Evolutionary conservation across 306 rosid genomes (phyloP).

Genomic region (Cicer bijugum): DNA sequence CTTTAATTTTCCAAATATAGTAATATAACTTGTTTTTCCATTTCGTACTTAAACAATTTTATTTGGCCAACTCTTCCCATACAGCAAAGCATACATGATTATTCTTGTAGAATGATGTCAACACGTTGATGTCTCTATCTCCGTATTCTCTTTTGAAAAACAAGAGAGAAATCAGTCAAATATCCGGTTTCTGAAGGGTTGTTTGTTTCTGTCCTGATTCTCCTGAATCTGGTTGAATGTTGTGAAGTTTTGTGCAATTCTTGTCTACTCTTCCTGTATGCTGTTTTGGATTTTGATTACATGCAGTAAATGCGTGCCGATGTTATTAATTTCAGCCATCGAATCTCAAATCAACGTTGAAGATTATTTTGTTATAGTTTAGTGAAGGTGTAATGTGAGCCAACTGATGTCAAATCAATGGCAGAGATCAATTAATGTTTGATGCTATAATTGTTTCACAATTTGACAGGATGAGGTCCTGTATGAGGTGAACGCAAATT

Average conservation of each 20-base stretch:
- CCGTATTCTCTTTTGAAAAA: slow-evolving; percentile 23
- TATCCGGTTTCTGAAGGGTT: slow-evolving; percentile 17
- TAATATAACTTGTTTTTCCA: neutral
- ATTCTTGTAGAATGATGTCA: slow-evolving; percentile 17
- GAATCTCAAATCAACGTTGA: no score
- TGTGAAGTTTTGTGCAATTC: slow-evolving; percentile 11
- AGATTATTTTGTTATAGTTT: no score
- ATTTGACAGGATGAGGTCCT: slow-evolving; percentile 76
- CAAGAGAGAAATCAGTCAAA: slow-evolving; percentile 19
- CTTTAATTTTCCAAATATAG: slow-evolving; percentile 17
- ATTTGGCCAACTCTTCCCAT: slow-evolving; percentile 13
- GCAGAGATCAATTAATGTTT: neutral
- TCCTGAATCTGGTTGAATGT: slow-evolving; percentile 25
- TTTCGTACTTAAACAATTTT: slow-evolving; percentile 11
- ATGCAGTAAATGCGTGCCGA: no score
- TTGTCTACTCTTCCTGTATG: slow-evolving; percentile 1
- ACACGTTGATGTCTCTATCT: neutral
- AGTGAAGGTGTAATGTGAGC: no score
- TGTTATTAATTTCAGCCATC: no score
- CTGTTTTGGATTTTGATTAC: neutral
- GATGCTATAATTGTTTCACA: slow-evolving; percentile 37
- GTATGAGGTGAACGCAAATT: slow-evolving; percentile 82
- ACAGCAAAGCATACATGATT: slow-evolving; percentile 5
- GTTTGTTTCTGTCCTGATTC: slow-evolving; percentile 20
- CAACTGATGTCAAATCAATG: no score